Evolutionary conservation across 2,329 filamentous ascomycete genomes (phyloP), one percentile per base, ranked within the genome.

Genomic region (Verticillium klebahnii): DNA sequence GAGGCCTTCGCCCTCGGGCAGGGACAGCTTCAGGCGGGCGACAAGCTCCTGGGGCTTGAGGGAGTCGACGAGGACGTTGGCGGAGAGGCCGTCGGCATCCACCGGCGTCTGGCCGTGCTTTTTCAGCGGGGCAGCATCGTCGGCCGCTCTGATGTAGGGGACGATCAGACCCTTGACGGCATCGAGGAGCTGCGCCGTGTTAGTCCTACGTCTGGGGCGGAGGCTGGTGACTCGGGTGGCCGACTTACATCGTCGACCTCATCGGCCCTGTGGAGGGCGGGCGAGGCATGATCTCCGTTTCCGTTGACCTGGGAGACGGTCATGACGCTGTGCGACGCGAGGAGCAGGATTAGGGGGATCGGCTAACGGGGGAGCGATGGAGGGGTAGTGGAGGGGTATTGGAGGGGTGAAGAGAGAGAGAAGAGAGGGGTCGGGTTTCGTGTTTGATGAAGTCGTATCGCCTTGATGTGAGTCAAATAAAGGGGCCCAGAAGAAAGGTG

Each of bases 131-230:
- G 81, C 78, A 23, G 87, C 83, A 61, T 88, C 81, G 74, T 93
- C 90, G 50, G 90, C 89, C n/a, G 82, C 79, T 64, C 79, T 82
- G 68, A 94, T 86, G 73, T 90, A 93, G 0, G 88, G 87, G 23
- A 92, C 77, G 62, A 93, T 84, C 60, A 92, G 80, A 9, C 81
- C 77, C 74, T 89, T 85, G 57, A 93, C 84, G 3, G 89, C 84
- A 61, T 83, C 79, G 57, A 93, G 82, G 56, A 93, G 82, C 90
- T 93, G 64, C 65, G 36, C 63, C 65, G 32, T 59, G 61, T 62
- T 57, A 64, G 62, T 12, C 40, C 2, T 5, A n/a, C 2, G 19
- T 50, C 9, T 5, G 1, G 14, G 14, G 37, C 17, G 17, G 4
- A 1, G 37, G 14, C 2, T 50, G 5, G 17, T 14, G 9, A 25